Evolutionary conservation across 139 green algal genomes (phyloP), one percentile per base, ranked within the genome.

Genomic region (Closterium sp.): DNA sequence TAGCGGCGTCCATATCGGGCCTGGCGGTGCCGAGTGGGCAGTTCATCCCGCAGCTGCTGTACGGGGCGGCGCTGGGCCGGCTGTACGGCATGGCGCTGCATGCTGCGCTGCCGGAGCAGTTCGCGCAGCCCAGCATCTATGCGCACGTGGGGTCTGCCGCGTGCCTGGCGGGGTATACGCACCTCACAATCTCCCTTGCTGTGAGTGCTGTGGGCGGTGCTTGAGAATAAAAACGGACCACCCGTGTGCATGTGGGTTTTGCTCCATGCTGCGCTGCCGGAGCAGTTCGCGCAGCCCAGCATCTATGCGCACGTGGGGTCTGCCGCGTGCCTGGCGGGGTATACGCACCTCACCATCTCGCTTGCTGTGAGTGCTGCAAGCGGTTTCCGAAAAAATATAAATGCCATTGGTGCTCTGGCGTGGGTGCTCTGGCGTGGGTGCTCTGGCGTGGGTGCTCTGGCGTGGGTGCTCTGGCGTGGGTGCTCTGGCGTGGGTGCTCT

Each of bases 1-100:
- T 92, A 9, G 73, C 31, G 19, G 79, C 79, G 90, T 11, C 11
- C 79, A 50, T 92, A 9, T 88, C 31, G 27, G 90, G 90, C 79
- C 31, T 98, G 89, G 96, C 96, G 84, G 97, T 98, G 32, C 94
- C 96, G 31, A 96, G 91, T 0, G 97, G 97, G 21, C 95, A 98
- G 11, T 99, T 99, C 95, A 97, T 99, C 90, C 97, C 97, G 85
- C 98, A 98, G 97, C 95, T 99, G 86, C 95, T 98, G 92, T 97
- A 98, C 30, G 97, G 97, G 17, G 96, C 97, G 10, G 95, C 95
- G 79, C 92, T 98, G 1, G 97, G 96, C 0, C 93, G 96, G 28
- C 90, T 97, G 84, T 88, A 95, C 21, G 97, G 96, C 27, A 95
- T 97, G 88, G 94, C 91, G 17, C 96, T 94, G 31, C 93, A 95